These are phyloP conservation scores for Effrenium voratum DNA, from an alignment of 73 alveolate genomes.

Conservation along the genomic window DNA sequence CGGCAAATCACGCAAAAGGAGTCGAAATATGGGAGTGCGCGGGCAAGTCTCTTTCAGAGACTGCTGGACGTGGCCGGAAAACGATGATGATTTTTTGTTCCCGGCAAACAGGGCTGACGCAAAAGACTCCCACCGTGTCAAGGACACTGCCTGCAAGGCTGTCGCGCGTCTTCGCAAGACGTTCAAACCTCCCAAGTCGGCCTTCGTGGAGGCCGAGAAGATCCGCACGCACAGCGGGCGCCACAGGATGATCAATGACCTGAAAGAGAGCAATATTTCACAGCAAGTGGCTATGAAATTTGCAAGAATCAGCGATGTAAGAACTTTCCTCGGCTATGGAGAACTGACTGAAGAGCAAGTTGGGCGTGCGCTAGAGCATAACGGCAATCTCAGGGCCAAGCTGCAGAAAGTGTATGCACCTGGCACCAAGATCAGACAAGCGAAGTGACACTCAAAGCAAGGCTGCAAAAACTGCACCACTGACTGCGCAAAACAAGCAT, in stretches of 20 bases:
- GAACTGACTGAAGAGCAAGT: background rate
- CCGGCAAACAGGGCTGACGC: background rate
- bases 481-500: too few relatives aligned
- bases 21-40: background rate
- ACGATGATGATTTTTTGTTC: background rate
- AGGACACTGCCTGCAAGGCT: constrained; percentile 36
- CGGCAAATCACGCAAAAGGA: background rate
- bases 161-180: background rate
- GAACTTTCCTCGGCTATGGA: constrained; percentile 1
- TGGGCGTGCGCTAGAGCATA: background rate
- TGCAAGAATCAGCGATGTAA: constrained; percentile 3
- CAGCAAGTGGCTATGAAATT: background rate
- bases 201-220: background rate
- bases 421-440: too few relatives aligned
- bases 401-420: background rate
- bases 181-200: background rate
- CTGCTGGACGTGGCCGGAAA: constrained; percentile 7
- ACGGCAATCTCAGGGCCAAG: background rate
- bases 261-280: background rate
- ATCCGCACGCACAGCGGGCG: constrained; percentile 13
- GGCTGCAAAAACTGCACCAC: too few relatives aligned
- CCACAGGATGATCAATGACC: constrained; percentile 7
- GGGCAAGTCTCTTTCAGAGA: background rate
- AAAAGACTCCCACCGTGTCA: background rate
- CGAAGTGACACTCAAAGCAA: too few relatives aligned